Base-by-base conservation (phyloP, 768 basidiomycete species). In the Trametes villosa region DNA sequence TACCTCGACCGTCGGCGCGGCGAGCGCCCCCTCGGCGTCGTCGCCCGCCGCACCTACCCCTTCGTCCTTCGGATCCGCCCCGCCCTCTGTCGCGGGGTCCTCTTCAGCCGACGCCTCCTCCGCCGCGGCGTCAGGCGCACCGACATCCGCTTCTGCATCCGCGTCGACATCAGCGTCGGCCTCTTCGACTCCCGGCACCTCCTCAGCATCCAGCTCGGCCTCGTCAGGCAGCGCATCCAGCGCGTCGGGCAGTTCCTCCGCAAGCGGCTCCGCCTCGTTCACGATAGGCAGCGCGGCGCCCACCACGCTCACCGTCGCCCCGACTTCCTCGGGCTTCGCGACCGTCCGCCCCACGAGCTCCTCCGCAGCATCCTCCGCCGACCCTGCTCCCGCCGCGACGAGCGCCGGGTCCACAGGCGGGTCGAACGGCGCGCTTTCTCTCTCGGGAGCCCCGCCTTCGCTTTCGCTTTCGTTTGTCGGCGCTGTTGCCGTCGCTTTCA, bases 1-100 rank as follows among this genome's bases (percentile, higher is more conserved):
- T 5, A 67, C 70, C 1, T 75, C 79, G 11, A 80, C 78, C 17
- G 69, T 79, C 47, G 73, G 77, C 44, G 71, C 67, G 3, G 63
- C 74, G 17, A 70, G 70, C 46, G 70, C 60, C 66, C 38, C 71
- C 13, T 38, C 36, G 36, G 36, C 13, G 5, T 38, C 36, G 36
- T 38, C 36, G 42, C n/a, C n/a, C n/a, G n/a, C n/a, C n/a, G n/a
- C n/a, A n/a, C n/a, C n/a, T n/a, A n/a, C n/a, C n/a, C n/a, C n/a
- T n/a, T n/a, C n/a, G n/a, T n/a, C n/a, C n/a, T n/a, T n/a, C n/a
- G n/a, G n/a, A n/a, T n/a, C n/a, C n/a, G n/a, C n/a, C n/a, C n/a
- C n/a, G n/a, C n/a, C n/a, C n/a, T n/a, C n/a, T n/a, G n/a, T n/a
- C n/a, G n/a, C n/a, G n/a, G n/a, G n/a, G n/a, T n/a, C n/a, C n/a